phyloP scores from a whole-genome alignment of 192 early-diverging fungal species.

The Backusella liffmaniae region DNA sequence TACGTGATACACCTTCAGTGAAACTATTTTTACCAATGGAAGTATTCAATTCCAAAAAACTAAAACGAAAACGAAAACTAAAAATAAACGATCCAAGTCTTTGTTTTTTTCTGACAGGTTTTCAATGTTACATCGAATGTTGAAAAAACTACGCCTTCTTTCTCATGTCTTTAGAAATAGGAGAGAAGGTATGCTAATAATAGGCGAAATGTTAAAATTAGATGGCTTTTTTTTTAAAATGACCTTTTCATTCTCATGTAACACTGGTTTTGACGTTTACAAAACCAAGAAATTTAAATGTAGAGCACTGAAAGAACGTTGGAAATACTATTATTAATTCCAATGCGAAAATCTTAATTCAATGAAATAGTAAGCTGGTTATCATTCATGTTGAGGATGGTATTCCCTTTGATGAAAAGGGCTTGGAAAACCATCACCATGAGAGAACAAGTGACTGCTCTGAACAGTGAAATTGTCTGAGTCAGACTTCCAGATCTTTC shows the following conservation, averaged over 20 bases:
- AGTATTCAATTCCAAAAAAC: background rate
- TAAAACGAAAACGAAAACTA: too few relatives aligned
- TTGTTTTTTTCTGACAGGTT: background rate
- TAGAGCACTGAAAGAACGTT: background rate
- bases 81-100: background rate
- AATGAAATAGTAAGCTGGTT: background rate
- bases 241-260: background rate
- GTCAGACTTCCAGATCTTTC: slow-evolving; percentile 3
- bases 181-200: background rate
- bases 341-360: background rate
- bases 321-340: background rate
- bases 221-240: background rate
- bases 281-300: background rate
- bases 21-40: background rate
- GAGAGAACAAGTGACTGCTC: background rate
- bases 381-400: background rate
- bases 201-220: background rate
- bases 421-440: background rate
- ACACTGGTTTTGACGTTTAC: too few relatives aligned
- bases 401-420: background rate
- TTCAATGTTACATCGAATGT: background rate
- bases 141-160: background rate
- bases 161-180: background rate
- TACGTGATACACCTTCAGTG: background rate
- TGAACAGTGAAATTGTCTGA: background rate